Evolutionary conservation across 2,329 filamentous ascomycete species (phyloP).

Genomic region (Colletotrichum theobromicola): DNA sequence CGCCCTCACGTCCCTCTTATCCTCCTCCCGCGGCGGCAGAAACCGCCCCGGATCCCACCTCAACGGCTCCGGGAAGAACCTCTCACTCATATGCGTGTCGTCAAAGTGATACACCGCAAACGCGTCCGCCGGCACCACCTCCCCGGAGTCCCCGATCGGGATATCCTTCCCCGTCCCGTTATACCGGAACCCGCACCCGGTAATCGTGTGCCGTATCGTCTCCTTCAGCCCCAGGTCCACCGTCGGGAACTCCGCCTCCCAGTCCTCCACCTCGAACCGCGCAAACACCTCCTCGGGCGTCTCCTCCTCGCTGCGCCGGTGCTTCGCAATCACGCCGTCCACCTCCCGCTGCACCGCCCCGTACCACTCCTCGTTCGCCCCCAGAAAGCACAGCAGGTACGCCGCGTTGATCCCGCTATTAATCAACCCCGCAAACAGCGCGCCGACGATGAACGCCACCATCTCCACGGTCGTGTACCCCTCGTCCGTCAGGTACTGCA

Average conservation of each 20-base stretch:
- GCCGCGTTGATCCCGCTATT: constrained; percentile 62
- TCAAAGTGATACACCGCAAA: constrained; percentile 51
- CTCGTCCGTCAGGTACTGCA: constrained; percentile 59
- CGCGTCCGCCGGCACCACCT: constrained; percentile 53
- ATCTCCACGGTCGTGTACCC: constrained; percentile 50
- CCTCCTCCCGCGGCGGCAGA: constrained; percentile 50
- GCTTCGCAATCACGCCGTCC: constrained; percentile 44
- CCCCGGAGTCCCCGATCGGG: constrained; percentile 45
- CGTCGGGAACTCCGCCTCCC: constrained; percentile 59
- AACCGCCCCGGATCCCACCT: constrained; percentile 57
- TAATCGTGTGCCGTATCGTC: constrained; percentile 54
- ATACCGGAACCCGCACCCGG: constrained; percentile 55
- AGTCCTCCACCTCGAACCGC: constrained; percentile 53
- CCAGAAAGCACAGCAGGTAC: constrained; percentile 57
- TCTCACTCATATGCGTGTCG: constrained; percentile 54
- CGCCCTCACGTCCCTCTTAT: constrained; percentile 33
- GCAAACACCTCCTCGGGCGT: constrained; percentile 41
- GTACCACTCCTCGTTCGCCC: constrained; percentile 52
- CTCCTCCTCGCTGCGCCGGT: constrained; percentile 38
- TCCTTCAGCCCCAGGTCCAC: constrained; percentile 59
- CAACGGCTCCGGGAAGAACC: constrained; percentile 52
- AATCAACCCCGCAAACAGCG: constrained; percentile 61
- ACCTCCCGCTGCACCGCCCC: constrained; percentile 51
- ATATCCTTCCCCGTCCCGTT: constrained; percentile 53
- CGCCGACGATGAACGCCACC: constrained; percentile 54